Evolutionary conservation across 2,329 filamentous ascomycete species (phyloP), one percentile per base, ranked within the genome.

Genomic region (Dryadomyces quercivorus): DNA sequence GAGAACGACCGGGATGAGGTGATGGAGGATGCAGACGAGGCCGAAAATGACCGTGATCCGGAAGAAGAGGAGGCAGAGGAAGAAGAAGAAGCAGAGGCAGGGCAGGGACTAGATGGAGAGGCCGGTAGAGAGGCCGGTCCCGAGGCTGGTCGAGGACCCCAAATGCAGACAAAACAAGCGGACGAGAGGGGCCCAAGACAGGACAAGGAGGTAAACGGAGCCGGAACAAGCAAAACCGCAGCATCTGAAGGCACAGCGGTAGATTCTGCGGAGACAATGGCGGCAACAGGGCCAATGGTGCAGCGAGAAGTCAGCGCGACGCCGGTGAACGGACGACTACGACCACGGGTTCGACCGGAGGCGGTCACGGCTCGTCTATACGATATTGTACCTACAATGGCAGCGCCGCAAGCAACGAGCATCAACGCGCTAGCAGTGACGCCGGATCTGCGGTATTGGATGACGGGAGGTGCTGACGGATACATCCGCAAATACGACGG

Each of bases 401-500:
- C 93, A 2, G 93, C 93, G 3, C 93, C 93, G 1, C 91, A 96
- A 67, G 87, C 89, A 58, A 98, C 93, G 3, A 96, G 90, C 53
- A 88, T 98, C 69, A 98, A 98, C 65, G 85, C 90, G 10, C 80
- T 98, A 56, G 84, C 90, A 22, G 85, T 93, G 36, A 98, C 93
- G 0, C 91, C 90, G 2, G 93, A 98, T 67, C 85, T 96, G 75
- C 81, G 90, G 54, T 97, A 90, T 79, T 92, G 95, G 67, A 91
- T 97, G 66, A 95, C 85, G 12, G 93, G 93, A 42, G 93, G 93
- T 1, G 85, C 87, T 0, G 93, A 98, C 70, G 92, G 93, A 50
- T 98, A 95, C 65, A 92, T 98, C 59, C 82, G 93, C 55, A 97
- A 96, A 68, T 97, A 94, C 70, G 94, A 98, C 67, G 95, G 93